Evolutionary conservation across 2,329 filamentous ascomycete genomes (phyloP).

Genomic region (Cercospora brassicicola): DNA sequence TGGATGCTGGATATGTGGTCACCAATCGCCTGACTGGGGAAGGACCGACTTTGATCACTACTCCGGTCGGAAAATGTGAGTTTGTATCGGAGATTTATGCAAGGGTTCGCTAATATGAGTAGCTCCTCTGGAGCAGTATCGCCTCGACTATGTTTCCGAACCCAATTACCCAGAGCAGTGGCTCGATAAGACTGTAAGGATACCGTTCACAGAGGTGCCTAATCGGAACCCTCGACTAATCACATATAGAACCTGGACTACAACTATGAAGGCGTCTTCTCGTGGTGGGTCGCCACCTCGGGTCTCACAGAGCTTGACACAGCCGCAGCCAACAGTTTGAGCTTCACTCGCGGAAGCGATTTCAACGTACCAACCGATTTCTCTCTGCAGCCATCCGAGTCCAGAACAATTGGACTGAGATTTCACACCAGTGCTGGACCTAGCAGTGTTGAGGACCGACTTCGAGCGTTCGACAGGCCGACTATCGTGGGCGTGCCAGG

Average conservation of each 20-base stretch:
- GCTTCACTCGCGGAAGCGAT: background rate
- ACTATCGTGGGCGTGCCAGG: background rate
- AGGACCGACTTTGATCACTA: background rate
- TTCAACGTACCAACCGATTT: background rate
- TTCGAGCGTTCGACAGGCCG: background rate
- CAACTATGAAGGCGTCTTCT: background rate
- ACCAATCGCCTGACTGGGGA: background rate
- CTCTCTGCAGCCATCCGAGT: background rate
- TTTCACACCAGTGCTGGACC: background rate
- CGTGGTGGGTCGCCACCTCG: background rate
- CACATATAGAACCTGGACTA: background rate
- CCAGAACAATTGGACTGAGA: background rate
- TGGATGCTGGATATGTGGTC: background rate
- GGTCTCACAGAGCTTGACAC: background rate
- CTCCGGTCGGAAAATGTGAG: background rate
- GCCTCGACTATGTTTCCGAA: background rate
- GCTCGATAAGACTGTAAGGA: background rate
- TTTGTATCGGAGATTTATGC: background rate
- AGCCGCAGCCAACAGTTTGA: background rate
- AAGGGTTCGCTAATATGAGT: background rate
- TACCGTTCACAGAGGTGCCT: background rate
- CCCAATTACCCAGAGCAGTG: background rate
- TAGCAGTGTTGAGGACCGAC: background rate
- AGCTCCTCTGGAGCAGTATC: background rate
- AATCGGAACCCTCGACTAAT: background rate